A percentile compares a stretch with the other conserved stretches of the same genome.
These are phyloP conservation scores for Penicillium sp. DNA, from an alignment of 2,329 filamentous ascomycete species.

Conservation along the genomic window DNA sequence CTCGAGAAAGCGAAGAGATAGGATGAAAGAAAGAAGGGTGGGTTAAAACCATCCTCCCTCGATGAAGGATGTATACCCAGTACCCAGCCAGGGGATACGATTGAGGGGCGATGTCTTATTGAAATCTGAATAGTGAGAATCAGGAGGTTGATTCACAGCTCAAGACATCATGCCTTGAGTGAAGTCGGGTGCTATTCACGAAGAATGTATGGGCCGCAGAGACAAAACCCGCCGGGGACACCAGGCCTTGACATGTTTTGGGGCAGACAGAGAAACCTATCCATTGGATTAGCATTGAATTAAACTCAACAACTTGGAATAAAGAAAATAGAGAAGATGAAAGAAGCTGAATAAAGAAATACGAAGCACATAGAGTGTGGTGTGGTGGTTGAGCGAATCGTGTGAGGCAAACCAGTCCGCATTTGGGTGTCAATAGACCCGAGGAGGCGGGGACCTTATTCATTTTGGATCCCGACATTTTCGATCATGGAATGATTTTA, in stretches of 20 bases:
- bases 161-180: constrained; percentile 2
- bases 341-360: constrained; percentile 5
- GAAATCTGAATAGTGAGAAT: constrained; percentile 3
- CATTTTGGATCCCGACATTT: constrained; percentile 2
- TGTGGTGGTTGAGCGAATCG: constrained; percentile 3
- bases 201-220: constrained; percentile 12
- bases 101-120: constrained; percentile 5
- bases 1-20: background rate
- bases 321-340: background rate
- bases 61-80: background rate
- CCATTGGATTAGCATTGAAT: background rate
- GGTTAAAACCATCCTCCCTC: background rate
- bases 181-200: background rate
- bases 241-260: background rate
- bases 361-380: background rate
- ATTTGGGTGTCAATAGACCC: constrained; percentile 27
- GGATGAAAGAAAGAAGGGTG: background rate
- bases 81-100: background rate
- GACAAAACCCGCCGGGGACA: background rate
- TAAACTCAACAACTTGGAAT: background rate
- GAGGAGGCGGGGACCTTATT: background rate
- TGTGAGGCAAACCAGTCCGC: constrained; percentile 10
- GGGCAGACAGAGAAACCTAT: constrained; percentile 3
- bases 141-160: constrained; percentile 4
- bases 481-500: background rate